phyloP scores from a whole-genome alignment of 306 rosid genomes.

The Dalbergia cultrata region DNA sequence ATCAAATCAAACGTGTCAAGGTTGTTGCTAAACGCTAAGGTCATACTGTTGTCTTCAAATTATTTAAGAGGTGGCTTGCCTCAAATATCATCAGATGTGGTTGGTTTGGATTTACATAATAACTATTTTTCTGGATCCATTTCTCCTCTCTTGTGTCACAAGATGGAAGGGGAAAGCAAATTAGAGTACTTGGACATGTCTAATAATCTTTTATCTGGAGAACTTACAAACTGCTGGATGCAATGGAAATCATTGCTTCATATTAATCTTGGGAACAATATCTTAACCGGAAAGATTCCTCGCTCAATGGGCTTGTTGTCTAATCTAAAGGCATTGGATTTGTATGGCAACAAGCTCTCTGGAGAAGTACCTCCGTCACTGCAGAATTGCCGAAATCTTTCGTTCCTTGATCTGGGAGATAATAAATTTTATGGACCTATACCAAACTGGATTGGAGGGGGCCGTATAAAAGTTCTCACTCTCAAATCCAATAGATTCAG shows the following conservation, averaged over 20 bases:
- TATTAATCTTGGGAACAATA: neutral
- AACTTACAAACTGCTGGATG: neutral
- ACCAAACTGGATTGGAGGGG: neutral
- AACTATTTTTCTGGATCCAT: conserved; percentile 5
- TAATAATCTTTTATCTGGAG: neutral
- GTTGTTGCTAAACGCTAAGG: neutral
- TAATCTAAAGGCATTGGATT: neutral
- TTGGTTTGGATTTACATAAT: neutral
- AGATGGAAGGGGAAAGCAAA: neutral
- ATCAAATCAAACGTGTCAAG: neutral
- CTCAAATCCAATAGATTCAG: conserved; percentile 5
- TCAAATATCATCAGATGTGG: neutral
- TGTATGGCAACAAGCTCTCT: neutral
- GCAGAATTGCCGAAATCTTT: neutral
- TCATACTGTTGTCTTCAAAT: neutral
- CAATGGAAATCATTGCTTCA: neutral
- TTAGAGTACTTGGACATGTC: neutral
- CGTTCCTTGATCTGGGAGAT: neutral
- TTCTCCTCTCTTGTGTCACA: conserved; percentile 16
- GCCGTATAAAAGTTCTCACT: neutral
- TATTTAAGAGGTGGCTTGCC: neutral
- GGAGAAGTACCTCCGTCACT: neutral
- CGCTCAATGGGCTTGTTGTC: neutral
- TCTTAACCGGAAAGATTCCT: neutral
- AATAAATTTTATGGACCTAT: neutral